phyloP scores from a whole-genome alignment of 768 basidiomycete species.

The Lepiota subincarnata region DNA sequence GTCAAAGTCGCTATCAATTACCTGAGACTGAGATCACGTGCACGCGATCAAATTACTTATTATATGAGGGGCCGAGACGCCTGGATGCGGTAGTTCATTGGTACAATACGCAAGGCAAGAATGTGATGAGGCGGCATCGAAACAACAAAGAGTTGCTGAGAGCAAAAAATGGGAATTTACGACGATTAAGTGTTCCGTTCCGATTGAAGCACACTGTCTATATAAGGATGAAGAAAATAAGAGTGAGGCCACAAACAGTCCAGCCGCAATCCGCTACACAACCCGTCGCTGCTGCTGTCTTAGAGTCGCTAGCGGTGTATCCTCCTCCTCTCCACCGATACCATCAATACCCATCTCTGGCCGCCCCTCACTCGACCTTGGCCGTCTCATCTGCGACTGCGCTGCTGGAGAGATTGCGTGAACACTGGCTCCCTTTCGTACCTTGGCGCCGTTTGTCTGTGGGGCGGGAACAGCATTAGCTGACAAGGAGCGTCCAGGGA shows the following conservation, averaged over 20 bases:
- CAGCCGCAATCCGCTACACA: slow-evolving; percentile 12
- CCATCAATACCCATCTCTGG: background rate
- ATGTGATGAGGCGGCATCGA: slow-evolving; percentile 2
- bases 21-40: no score
- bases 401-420: slow-evolving; percentile 50
- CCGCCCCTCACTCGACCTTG: slow-evolving; percentile 21
- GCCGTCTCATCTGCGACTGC: slow-evolving; percentile 36
- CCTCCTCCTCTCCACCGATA: slow-evolving; percentile 59
- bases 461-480: slow-evolving; percentile 49
- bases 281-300: slow-evolving; percentile 67
- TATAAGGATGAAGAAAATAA: slow-evolving; percentile 6
- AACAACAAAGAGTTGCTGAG: slow-evolving; percentile 10
- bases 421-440: slow-evolving; percentile 65
- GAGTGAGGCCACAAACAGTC: background rate
- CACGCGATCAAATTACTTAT: no score
- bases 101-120: slow-evolving; percentile 10
- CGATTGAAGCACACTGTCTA: slow-evolving; percentile 10
- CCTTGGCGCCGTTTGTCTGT: slow-evolving; percentile 41
- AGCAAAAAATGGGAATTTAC: slow-evolving; percentile 6
- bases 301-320: slow-evolving; percentile 74
- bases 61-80: slow-evolving; percentile 11
- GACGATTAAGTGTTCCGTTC: slow-evolving; percentile 12
- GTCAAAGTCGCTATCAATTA: no score
- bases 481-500: slow-evolving; percentile 65
- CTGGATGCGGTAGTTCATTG: slow-evolving; percentile 7